A percentile compares a stretch with the other conserved stretches of the same genome.
These are phyloP conservation scores for Laguncularia racemosa DNA, from an alignment of 345 rosid genomes.

Conservation along the genomic window DNA sequence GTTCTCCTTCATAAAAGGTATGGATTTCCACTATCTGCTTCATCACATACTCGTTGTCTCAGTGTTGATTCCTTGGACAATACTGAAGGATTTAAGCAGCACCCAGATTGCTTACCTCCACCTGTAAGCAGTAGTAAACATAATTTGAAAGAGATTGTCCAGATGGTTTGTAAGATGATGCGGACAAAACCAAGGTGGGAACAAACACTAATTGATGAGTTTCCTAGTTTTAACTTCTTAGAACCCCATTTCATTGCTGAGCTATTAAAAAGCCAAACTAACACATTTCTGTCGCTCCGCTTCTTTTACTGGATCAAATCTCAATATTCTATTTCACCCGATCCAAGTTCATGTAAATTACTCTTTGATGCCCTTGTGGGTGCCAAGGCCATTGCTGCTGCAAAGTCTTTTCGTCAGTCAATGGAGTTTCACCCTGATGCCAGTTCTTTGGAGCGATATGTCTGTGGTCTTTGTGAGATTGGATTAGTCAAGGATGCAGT, in stretches of 20 bases:
- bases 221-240: conserved; percentile 43
- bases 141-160: conserved; percentile 23
- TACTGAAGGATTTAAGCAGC: too few relatives aligned
- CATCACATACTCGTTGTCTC: too few relatives aligned
- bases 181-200: conserved; percentile 48
- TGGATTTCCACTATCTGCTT: too few relatives aligned
- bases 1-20: too few relatives aligned
- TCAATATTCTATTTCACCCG: conserved; percentile 23
- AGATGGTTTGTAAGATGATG: conserved; percentile 35
- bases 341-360: conserved; percentile 30
- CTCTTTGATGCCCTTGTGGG: conserved; percentile 58
- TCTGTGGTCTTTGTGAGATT: conserved; percentile 41
- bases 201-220: conserved; percentile 38
- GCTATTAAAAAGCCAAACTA: conserved; percentile 41
- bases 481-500: conserved; percentile 44
- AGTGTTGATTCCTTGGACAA: too few relatives aligned
- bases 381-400: conserved; percentile 40
- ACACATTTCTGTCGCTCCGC: conserved; percentile 37
- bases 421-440: conserved; percentile 32
- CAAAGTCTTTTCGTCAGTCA: conserved; percentile 30
- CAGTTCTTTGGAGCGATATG: conserved; percentile 32
- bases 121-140: too few relatives aligned
- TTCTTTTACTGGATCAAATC: conserved; percentile 50
- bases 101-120: too few relatives aligned
- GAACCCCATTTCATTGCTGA: conserved; percentile 43